These are phyloP conservation scores for Oryza glumipatula DNA, from an alignment of 176 grass and related monocot genomes.

Conservation along the genomic window DNA sequence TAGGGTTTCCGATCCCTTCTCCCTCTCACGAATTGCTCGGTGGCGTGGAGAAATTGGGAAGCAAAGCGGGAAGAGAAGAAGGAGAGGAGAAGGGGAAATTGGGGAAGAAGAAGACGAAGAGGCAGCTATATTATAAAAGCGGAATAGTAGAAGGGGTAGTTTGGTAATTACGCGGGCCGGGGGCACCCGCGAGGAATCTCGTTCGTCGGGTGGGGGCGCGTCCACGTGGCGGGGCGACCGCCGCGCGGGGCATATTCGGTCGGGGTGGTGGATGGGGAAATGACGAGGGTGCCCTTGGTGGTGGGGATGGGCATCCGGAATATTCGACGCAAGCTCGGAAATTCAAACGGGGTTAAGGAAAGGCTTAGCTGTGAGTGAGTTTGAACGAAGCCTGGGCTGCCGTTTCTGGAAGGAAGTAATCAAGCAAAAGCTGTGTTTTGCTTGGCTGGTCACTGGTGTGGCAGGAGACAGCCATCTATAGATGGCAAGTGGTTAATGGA, in stretches of 20 bases:
- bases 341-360: background rate
- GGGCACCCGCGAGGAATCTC: constrained; percentile 23
- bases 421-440: too few relatives aligned
- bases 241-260: constrained; percentile 27
- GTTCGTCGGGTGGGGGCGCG: background rate
- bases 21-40: background rate
- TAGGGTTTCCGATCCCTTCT: constrained; percentile 32
- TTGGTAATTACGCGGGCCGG: background rate
- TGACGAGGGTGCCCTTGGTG: background rate
- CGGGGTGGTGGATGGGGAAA: background rate
- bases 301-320: background rate
- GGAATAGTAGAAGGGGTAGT: constrained; percentile 6
- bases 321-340: constrained; percentile 18
- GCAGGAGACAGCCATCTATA: background rate
- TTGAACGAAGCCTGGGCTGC: too few relatives aligned
- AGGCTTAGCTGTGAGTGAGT: too few relatives aligned
- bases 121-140: background rate
- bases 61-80: constrained; percentile 21
- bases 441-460: background rate
- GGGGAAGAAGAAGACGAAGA: background rate
- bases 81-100: background rate
- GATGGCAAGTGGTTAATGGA: background rate
- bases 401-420: background rate
- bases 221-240: constrained; percentile 4
- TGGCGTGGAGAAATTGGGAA: constrained; percentile 19